These are phyloP conservation scores for Xylaria venustula DNA, from an alignment of 495 filamentous ascomycete genomes.

Conservation along the genomic window DNA sequence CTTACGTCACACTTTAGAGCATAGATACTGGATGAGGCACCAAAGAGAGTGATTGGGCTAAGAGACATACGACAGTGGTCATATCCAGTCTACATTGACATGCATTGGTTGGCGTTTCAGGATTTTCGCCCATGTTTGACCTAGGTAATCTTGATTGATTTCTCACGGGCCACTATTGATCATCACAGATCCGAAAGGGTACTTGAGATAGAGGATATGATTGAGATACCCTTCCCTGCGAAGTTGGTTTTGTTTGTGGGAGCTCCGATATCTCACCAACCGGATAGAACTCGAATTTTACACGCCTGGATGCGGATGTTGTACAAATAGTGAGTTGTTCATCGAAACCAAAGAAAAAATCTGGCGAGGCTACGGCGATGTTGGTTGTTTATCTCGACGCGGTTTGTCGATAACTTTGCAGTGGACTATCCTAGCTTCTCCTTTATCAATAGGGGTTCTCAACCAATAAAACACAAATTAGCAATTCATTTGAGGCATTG, in stretches of 20 bases:
- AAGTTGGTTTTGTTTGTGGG: background rate
- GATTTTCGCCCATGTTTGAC: constrained; percentile 4
- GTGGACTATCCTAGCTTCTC: too few relatives aligned
- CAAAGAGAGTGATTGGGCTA: background rate
- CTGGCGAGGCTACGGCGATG: background rate
- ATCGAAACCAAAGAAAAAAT: background rate
- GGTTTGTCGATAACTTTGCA: background rate
- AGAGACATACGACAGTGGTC: background rate
- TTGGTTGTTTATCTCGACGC: background rate
- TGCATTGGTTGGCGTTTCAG: constrained; percentile 18
- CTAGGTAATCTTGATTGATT: constrained; percentile 9
- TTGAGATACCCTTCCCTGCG: constrained; percentile 9
- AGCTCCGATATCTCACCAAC: background rate
- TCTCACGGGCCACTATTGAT: constrained; percentile 1
- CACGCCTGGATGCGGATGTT: background rate
- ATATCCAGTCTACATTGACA: constrained; percentile 8
- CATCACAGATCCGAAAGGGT: background rate
- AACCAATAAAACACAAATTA: too few relatives aligned
- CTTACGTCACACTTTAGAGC: constrained; percentile 5
- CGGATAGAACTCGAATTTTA: background rate
- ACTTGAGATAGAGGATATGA: background rate
- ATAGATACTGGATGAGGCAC: constrained; percentile 6
- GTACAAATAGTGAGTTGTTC: background rate
- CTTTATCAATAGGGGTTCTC: too few relatives aligned
- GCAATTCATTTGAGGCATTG: too few relatives aligned